These are phyloP conservation scores for Pichia occidentalis DNA, from an alignment of 805 yeast species.

Conservation along the genomic window DNA sequence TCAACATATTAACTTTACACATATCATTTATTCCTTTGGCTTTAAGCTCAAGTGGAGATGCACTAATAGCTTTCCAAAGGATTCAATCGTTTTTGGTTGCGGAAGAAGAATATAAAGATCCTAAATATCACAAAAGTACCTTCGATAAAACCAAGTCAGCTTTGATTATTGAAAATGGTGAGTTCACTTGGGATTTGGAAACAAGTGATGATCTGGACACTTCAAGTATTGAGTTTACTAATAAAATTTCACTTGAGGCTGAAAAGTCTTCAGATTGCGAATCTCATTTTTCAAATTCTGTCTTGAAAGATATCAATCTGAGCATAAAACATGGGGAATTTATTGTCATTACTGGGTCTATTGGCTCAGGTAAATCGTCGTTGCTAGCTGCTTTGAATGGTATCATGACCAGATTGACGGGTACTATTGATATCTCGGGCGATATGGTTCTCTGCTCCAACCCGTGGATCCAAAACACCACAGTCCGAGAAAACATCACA, in stretches of 20 bases:
- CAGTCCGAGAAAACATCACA: constrained; percentile 65
- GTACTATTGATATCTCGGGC: constrained; percentile 50
- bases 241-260: background rate
- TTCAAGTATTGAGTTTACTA: too few relatives aligned
- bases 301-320: constrained; percentile 47
- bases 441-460: constrained; percentile 36
- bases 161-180: constrained; percentile 43
- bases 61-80: constrained; percentile 55
- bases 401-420: constrained; percentile 49
- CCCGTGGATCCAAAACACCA: constrained; percentile 85
- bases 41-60: constrained; percentile 62
- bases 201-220: too few relatives aligned
- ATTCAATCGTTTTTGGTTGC: constrained; percentile 45
- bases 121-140: constrained; percentile 14
- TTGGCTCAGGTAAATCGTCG: constrained; percentile 80
- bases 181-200: constrained; percentile 57
- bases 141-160: constrained; percentile 29
- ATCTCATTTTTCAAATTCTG: constrained; percentile 13
- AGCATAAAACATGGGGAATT: constrained; percentile 58
- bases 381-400: constrained; percentile 66
- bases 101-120: constrained; percentile 31
- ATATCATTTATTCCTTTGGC: constrained; percentile 68
- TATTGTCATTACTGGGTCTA: constrained; percentile 66
- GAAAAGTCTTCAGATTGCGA: background rate
- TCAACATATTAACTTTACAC: constrained; percentile 54